Conservation (phyloP, 352 stramenopile genomes). For the Phytophthora brassicae region DNA sequence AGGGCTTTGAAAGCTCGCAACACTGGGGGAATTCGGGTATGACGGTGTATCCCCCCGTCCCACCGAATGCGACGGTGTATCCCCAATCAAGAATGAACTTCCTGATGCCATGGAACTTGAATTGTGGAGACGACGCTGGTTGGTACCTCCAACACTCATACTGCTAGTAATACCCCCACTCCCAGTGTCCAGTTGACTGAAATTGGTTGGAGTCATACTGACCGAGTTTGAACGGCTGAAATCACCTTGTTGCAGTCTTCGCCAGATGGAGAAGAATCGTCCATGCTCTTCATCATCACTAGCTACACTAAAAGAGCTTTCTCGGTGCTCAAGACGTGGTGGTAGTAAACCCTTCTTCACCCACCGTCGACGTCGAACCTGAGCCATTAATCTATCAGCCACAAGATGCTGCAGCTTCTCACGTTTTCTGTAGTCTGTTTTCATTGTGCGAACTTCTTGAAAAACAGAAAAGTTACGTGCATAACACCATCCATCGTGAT, state of each 20-base stretch:
- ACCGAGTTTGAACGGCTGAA: constrained; percentile 77
- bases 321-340: constrained; percentile 34
- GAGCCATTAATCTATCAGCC: constrained; percentile 79
- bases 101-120: constrained; percentile 38
- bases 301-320: constrained; percentile 54
- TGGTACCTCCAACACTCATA: constrained; percentile 22
- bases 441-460: constrained; percentile 79
- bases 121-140: constrained; percentile 30
- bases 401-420: constrained; percentile 88
- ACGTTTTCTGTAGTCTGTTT: constrained; percentile 73
- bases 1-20: constrained; percentile 59
- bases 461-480: constrained; percentile 88
- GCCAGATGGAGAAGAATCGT: constrained; percentile 70
- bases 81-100: constrained; percentile 36
- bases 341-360: constrained; percentile 65
- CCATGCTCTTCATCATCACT: constrained; percentile 74
- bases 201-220: constrained; percentile 42
- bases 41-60: constrained; percentile 46
- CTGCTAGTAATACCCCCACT: constrained; percentile 27
- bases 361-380: constrained; percentile 80
- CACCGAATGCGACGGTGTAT: constrained; percentile 40
- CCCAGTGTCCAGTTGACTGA: constrained; percentile 38
- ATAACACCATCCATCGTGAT: constrained; percentile 87
- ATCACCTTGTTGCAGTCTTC: constrained; percentile 59
- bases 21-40: constrained; percentile 66